phyloP scores from a whole-genome alignment of 73 alveolate species.

The Stentor coeruleus region DNA sequence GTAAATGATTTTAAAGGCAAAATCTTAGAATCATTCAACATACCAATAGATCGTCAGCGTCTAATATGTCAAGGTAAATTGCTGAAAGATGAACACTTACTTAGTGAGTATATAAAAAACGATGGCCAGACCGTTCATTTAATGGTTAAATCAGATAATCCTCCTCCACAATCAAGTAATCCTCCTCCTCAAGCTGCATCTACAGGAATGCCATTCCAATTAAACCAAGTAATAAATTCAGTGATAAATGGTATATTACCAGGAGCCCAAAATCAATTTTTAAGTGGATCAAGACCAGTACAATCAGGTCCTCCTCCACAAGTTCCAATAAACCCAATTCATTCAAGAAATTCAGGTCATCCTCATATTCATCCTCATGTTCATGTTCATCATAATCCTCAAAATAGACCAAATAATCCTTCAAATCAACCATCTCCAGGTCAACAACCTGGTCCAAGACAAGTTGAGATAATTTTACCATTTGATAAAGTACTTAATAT shows the following conservation, averaged over 20 bases:
- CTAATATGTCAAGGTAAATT: slow-evolving; percentile 53
- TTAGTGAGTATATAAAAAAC: slow-evolving; percentile 45
- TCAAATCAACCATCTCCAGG: not conserved
- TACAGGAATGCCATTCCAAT: not conserved
- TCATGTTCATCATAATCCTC: not conserved
- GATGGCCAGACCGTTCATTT: slow-evolving; percentile 58
- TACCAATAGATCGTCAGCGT: slow-evolving; percentile 50
- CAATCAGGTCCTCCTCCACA: too few relatives aligned
- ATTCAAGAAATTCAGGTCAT: too few relatives aligned
- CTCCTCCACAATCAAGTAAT: slow-evolving; percentile 11
- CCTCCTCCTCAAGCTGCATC: slow-evolving; percentile 23
- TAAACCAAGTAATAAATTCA: not conserved
- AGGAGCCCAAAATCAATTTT: too few relatives aligned
- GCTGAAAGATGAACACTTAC: slow-evolving; percentile 41
- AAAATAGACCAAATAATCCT: not conserved
- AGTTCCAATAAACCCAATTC: too few relatives aligned
- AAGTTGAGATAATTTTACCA: slow-evolving; percentile 13
- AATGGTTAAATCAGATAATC: slow-evolving; percentile 38
- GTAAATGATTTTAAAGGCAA: slow-evolving; percentile 26
- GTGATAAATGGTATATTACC: not conserved
- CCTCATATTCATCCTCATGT: too few relatives aligned
- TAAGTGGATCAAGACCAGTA: too few relatives aligned
- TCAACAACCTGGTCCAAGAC: not conserved
- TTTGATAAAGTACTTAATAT: not conserved
- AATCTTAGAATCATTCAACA: slow-evolving; percentile 14